Percentiles rank a stretch among this genome's conserved stretches.
Conservation (phyloP, 164 flowering plant genomes). For the Dillenia turbinata region DNA sequence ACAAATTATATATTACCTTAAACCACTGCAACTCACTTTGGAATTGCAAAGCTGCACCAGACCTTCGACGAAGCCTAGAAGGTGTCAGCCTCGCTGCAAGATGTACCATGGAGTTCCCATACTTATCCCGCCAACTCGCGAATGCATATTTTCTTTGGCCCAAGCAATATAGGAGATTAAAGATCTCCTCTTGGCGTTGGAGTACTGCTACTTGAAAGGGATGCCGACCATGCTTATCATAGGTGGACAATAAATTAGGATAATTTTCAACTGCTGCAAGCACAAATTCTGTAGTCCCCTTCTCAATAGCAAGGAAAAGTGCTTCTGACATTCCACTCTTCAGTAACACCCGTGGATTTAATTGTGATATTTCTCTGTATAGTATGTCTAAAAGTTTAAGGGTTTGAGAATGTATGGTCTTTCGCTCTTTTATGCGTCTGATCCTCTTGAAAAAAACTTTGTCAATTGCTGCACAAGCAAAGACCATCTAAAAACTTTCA, state of each 20-base stretch:
- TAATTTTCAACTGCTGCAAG: background rate
- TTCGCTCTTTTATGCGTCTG: constrained; percentile 2
- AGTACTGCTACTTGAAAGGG: constrained; percentile 10
- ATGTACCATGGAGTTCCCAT: constrained; percentile 13
- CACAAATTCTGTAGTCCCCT: background rate
- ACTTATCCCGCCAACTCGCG: constrained; percentile 1
- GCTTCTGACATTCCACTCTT: background rate
- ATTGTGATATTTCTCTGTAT: background rate
- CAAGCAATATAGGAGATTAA: constrained; percentile 10
- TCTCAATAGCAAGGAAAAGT: background rate
- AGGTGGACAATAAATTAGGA: background rate
- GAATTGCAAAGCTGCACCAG: constrained; percentile 24
- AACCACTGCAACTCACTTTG: constrained; percentile 23
- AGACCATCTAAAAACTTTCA: too few species aligned
- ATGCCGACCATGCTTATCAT: constrained; percentile 1
- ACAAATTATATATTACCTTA: constrained; percentile 4
- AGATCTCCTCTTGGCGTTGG: constrained; percentile 12
- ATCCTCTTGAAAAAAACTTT: background rate
- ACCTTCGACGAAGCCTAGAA: constrained; percentile 5
- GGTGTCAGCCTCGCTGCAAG: constrained; percentile 17
- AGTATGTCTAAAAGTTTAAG: constrained; percentile 1
- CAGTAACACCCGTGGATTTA: constrained; percentile 1
- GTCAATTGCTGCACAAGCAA: too few species aligned
- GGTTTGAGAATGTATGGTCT: constrained; percentile 7
- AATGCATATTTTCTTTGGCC: constrained; percentile 4